Evolutionary conservation across 192 early-diverging fungal genomes (phyloP).

Genomic region (Obelidium mucronatum): DNA sequence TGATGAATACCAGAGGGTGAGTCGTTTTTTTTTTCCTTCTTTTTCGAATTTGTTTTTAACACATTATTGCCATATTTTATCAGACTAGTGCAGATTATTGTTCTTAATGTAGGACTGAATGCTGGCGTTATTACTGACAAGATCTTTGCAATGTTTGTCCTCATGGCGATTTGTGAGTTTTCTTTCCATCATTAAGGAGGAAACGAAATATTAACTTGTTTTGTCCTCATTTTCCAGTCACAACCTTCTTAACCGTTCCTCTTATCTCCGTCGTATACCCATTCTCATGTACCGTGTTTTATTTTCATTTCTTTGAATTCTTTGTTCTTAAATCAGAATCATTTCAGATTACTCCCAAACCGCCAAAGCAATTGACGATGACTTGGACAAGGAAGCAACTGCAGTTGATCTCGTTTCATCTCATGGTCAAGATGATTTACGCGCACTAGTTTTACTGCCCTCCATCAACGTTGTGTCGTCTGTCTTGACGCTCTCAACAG

Average conservation of each 20-base stretch:
- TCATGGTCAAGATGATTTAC: neutral
- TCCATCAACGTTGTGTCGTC: constrained; percentile 9
- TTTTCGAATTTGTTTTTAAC: neutral
- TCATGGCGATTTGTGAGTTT: constrained; percentile 82
- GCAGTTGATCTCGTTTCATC: too few relatives aligned
- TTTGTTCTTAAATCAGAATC: neutral
- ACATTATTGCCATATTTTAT: neutral
- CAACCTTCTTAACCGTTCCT: constrained; percentile 90
- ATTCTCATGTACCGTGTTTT: neutral
- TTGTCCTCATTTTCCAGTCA: too few relatives aligned
- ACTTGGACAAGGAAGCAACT: neutral
- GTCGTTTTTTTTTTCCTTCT: neutral
- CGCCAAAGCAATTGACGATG: neutral
- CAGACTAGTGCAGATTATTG: constrained; percentile 91
- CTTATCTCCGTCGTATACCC: constrained; percentile 77
- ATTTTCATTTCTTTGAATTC: too few relatives aligned
- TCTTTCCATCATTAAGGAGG: too few relatives aligned
- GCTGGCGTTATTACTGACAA: constrained; percentile 75
- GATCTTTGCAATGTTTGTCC: constrained; percentile 75
- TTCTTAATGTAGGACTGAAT: constrained; percentile 88
- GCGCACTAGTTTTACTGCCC: constrained; percentile 23
- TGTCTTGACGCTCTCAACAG: constrained; percentile 16
- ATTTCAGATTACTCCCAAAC: neutral
- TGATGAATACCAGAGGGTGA: constrained; percentile 95
- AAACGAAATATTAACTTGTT: too few relatives aligned